phyloP scores from a whole-genome alignment of 2,329 filamentous ascomycete species.

The Gnomoniopsis sp. region DNA sequence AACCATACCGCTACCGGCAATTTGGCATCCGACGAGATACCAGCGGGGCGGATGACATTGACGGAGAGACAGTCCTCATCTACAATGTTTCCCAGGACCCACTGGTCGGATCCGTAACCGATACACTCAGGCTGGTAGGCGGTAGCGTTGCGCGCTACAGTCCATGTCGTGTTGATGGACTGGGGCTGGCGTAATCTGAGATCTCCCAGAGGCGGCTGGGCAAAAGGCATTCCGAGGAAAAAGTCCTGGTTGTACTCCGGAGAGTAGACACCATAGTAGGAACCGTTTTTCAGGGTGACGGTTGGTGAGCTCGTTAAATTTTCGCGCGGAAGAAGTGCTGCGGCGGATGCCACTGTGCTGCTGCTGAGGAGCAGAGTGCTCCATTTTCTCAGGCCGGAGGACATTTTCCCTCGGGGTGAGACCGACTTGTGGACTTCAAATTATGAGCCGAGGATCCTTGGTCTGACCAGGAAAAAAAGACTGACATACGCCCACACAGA shows the following conservation, averaged over 20 bases:
- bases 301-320: not conserved
- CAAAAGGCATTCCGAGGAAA: conserved; percentile 55
- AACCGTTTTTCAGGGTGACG: conserved; percentile 36
- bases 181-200: conserved; percentile 50
- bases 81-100: conserved; percentile 21
- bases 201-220: conserved; percentile 46
- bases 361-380: not conserved
- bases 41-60: conserved; percentile 51
- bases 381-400: not conserved
- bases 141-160: conserved; percentile 38
- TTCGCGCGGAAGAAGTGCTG: not conserved
- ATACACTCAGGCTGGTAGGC: conserved; percentile 46
- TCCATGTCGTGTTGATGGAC: conserved; percentile 43
- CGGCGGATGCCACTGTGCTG: not conserved
- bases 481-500: no score
- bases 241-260: conserved; percentile 43
- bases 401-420: not conserved
- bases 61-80: conserved; percentile 52
- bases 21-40: conserved; percentile 34
- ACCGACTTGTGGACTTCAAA: not conserved
- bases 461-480: no score
- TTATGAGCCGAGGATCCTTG: not conserved
- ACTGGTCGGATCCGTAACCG: conserved; percentile 43
- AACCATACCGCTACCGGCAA: conserved; percentile 61
- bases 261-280: conserved; percentile 40